A percentile compares a stretch with the other conserved stretches of the same genome.
Conservation (phyloP, 129 eudicot species). For the Pseudognaphalium luteoalbum region DNA sequence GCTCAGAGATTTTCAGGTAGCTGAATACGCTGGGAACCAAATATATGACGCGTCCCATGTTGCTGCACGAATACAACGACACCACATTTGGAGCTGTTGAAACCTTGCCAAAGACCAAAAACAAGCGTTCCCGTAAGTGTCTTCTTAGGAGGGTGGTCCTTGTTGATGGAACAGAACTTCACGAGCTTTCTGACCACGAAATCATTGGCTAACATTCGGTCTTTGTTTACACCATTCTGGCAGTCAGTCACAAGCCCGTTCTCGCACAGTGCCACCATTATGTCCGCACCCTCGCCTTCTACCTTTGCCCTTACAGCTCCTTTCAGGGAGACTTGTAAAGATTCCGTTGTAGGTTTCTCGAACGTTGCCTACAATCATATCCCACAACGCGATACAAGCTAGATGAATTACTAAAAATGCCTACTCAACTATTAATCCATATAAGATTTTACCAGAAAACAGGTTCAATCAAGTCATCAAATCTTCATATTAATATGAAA, state of each 20-base stretch:
- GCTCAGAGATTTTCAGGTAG: conserved; percentile 47
- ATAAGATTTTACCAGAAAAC: not conserved
- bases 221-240: conserved; percentile 75
- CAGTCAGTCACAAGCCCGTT: conserved; percentile 73
- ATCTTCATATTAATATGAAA: too few species aligned
- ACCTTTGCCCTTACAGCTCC: conserved; percentile 63
- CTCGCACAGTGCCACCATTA: conserved; percentile 80
- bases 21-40: conserved; percentile 63
- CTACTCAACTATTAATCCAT: not conserved
- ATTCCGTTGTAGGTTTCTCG: conserved; percentile 46
- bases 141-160: conserved; percentile 56
- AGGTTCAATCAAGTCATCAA: not conserved
- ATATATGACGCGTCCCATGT: conserved; percentile 53
- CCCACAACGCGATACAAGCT: not conserved
- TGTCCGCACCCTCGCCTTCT: conserved; percentile 50
- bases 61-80: conserved; percentile 57
- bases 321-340: conserved; percentile 62
- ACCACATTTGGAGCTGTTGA: conserved; percentile 68
- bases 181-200: conserved; percentile 77
- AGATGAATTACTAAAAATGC: not conserved
- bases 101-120: conserved; percentile 71
- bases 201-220: conserved; percentile 65
- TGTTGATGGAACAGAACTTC: conserved; percentile 60
- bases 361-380: conserved; percentile 58
- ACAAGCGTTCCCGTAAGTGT: conserved; percentile 54